Conservation (phyloP, 2,329 filamentous ascomycete species). For the Grosmannia serpens region DNA sequence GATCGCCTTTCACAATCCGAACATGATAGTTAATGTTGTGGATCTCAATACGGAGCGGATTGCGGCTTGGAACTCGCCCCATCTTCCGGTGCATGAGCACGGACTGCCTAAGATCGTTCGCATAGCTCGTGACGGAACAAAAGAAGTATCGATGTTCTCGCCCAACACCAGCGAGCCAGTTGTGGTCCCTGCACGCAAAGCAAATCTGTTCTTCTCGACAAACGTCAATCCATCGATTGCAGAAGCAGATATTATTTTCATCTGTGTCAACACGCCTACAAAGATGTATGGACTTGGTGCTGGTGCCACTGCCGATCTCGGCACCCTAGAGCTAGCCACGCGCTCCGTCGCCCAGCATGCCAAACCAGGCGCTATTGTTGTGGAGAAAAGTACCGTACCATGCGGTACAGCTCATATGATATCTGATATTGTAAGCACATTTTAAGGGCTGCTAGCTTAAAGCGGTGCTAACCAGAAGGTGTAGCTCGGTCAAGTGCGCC, state of each 20-base stretch:
- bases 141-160: neutral
- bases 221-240: neutral
- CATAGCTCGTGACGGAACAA: constrained; percentile 1
- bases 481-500: neutral
- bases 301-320: constrained; percentile 2
- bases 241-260: constrained; percentile 2
- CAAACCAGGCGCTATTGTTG: constrained; percentile 2
- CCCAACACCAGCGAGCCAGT: neutral
- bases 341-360: neutral
- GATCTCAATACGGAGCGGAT: constrained; percentile 2
- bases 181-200: neutral
- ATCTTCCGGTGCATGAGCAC: constrained; percentile 2
- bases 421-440: neutral
- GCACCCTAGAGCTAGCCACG: constrained; percentile 1
- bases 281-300: constrained; percentile 4
- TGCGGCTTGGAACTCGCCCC: constrained; percentile 3
- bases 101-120: constrained; percentile 1
- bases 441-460: neutral
- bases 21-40: constrained; percentile 2
- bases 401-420: constrained; percentile 4
- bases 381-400: constrained; percentile 5
- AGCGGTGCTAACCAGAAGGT: neutral
- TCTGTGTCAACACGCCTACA: constrained; percentile 5
- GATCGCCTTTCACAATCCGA: constrained; percentile 2
- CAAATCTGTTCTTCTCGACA: constrained; percentile 3